phyloP scores from a whole-genome alignment of 2,329 filamentous ascomycete genomes.

The Diplodia corticola region DNA sequence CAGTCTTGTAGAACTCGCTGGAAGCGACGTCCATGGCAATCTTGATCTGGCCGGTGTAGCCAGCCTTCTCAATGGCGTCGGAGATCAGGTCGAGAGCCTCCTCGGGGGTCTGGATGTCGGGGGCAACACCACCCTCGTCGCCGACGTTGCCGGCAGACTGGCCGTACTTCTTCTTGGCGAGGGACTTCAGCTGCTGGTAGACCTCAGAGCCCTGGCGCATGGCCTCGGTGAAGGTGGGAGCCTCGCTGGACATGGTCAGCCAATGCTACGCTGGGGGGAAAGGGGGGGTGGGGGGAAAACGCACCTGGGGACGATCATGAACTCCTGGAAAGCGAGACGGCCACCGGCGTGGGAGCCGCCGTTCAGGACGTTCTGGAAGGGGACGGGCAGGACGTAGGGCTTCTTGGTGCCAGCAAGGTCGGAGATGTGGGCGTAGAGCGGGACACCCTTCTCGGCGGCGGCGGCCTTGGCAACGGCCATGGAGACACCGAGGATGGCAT shows the following conservation, averaged over 20 bases:
- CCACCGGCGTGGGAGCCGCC: conserved; percentile 94
- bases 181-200: conserved; percentile 94
- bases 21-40: conserved; percentile 99
- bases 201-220: conserved; percentile 96
- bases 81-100: conserved; percentile 97
- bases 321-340: conserved; percentile 66
- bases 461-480: conserved; percentile 61
- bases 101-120: conserved; percentile 94
- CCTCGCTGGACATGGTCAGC: conserved; percentile 56
- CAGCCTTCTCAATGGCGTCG: conserved; percentile 88
- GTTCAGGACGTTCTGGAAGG: conserved; percentile 61
- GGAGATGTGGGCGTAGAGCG: conserved; percentile 60
- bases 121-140: conserved; percentile 98
- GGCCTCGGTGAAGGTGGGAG: conserved; percentile 90
- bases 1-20: conserved; percentile 96
- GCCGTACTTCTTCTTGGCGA: conserved; percentile 99
- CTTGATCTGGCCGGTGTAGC: conserved; percentile 93
- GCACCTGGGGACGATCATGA: conserved; percentile 56
- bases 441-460: conserved; percentile 56
- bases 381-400: conserved; percentile 58
- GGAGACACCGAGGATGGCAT: conserved; percentile 61
- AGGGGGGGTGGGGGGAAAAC: conserved; percentile 22
- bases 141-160: conserved; percentile 98
- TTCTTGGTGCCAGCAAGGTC: conserved; percentile 55
- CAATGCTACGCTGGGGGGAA: neutral